These are phyloP conservation scores for Fusarium succisae DNA, from an alignment of 2,329 filamentous ascomycete species.

Conservation along the genomic window DNA sequence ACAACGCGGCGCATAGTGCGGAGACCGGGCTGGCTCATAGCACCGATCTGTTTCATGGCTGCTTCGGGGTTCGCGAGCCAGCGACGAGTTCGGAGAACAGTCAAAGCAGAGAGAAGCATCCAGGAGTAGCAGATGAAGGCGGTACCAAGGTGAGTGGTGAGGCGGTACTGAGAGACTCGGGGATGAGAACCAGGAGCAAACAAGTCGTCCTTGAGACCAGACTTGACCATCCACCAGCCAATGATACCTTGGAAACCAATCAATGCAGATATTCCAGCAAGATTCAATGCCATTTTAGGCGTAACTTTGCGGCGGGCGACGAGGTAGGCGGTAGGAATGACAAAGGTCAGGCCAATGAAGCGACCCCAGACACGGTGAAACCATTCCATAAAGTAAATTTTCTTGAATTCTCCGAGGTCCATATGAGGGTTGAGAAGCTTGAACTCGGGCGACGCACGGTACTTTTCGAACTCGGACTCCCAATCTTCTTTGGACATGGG, in stretches of 20 bases:
- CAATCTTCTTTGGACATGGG: conserved; percentile 83
- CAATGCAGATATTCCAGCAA: conserved; percentile 84
- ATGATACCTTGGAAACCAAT: conserved; percentile 96
- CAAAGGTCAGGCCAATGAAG: conserved; percentile 88
- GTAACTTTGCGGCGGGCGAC: conserved; percentile 82
- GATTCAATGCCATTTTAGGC: conserved; percentile 76
- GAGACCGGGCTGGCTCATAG: conserved; percentile 74
- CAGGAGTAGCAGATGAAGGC: conserved; percentile 93
- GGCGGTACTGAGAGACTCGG: conserved; percentile 91
- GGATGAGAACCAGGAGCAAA: conserved; percentile 92
- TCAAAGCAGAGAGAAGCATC: conserved; percentile 91
- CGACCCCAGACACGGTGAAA: conserved; percentile 93
- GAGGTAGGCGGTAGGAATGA: conserved; percentile 89
- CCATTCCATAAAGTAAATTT: conserved; percentile 99
- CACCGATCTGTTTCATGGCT: conserved; percentile 67
- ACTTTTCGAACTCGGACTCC: conserved; percentile 93
- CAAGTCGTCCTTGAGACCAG: conserved; percentile 92
- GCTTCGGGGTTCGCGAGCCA: conserved; percentile 74
- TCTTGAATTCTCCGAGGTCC: conserved; percentile 93
- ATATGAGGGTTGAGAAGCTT: conserved; percentile 91
- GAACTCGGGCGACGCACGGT: conserved; percentile 92
- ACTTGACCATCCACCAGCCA: conserved; percentile 99
- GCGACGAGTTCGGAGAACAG: conserved; percentile 80
- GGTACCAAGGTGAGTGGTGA: conserved; percentile 87
- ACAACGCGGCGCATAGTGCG: conserved; percentile 78